Percentiles rank a stretch among this genome's conserved stretches.
Conservation (phyloP, 1,284 basidiomycete genomes). For the Pseudozyma sp. region DNA sequence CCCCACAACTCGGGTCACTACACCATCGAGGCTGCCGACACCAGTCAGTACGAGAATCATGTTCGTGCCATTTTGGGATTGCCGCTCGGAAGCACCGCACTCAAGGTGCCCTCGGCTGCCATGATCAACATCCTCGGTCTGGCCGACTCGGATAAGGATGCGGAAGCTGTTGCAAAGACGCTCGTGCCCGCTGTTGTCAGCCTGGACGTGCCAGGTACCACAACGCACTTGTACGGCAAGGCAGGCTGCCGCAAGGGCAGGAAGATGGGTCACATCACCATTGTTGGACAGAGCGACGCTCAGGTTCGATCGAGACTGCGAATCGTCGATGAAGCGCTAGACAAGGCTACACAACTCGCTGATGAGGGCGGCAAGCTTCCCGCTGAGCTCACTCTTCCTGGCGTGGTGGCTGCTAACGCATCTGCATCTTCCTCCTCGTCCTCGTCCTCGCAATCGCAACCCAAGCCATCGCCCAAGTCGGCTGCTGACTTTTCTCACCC, state of each 20-base stretch:
- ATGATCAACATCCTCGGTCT: conserved; percentile 91
- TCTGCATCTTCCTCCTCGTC: conserved; percentile 17
- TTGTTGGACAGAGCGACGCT: conserved; percentile 86
- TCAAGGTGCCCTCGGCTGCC: conserved; percentile 86
- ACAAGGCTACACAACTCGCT: conserved; percentile 58
- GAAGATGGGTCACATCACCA: conserved; percentile 98
- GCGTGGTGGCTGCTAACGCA: conserved; percentile 37
- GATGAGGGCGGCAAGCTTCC: conserved; percentile 46
- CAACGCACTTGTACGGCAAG: conserved; percentile 94
- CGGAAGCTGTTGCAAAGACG: conserved; percentile 63
- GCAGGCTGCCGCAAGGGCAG: conserved; percentile 86
- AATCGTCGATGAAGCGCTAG: conserved; percentile 58
- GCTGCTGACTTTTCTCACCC: conserved; percentile 71
- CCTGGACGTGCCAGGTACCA: conserved; percentile 78
- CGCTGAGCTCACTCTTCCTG: conserved; percentile 41
- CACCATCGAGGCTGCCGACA: conserved; percentile 97
- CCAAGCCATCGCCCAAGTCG: conserved; percentile 69
- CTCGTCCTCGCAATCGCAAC: conserved; percentile 23
- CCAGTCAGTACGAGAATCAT: conserved; percentile 98
- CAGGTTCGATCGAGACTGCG: conserved; percentile 74
- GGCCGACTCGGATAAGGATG: conserved; percentile 62
- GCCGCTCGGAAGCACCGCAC: conserved; percentile 86
- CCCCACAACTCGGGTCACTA: conserved; percentile 99
- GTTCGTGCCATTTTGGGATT: conserved; percentile 93
- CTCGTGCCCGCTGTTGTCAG: conserved; percentile 62